Conservation (phyloP, 352 stramenopile species). For the Thalassiosira hispida region DNA sequence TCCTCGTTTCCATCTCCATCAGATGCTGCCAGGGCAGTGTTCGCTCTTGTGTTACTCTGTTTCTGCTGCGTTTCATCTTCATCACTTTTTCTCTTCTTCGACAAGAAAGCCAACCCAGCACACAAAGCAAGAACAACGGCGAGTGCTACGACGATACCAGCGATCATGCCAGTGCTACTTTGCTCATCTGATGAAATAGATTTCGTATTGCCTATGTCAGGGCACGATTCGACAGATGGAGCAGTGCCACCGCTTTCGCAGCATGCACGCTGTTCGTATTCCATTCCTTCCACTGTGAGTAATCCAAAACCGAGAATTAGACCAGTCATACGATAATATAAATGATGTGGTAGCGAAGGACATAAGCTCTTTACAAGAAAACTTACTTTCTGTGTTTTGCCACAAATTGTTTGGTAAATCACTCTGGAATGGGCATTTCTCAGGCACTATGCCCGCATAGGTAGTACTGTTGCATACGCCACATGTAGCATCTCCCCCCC, state of each 20-base stretch:
- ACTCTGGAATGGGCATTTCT: conserved; percentile 33
- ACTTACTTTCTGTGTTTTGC: conserved; percentile 47
- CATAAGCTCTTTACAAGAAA: neutral
- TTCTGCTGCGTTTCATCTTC: too few species aligned
- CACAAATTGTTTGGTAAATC: conserved; percentile 42
- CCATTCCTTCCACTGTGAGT: neutral
- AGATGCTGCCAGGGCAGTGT: too few species aligned
- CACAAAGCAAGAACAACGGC: too few species aligned
- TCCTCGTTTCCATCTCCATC: too few species aligned
- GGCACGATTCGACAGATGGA: neutral
- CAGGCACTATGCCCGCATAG: conserved; percentile 32
- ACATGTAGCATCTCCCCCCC: conserved; percentile 43
- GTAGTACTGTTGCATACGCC: conserved; percentile 29
- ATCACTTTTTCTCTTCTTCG: too few species aligned
- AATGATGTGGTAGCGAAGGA: too few species aligned
- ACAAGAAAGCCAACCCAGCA: too few species aligned
- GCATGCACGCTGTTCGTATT: neutral
- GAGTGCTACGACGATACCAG: neutral
- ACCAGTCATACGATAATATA: neutral
- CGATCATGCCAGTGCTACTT: neutral
- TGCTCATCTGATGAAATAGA: neutral
- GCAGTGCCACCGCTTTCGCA: neutral
- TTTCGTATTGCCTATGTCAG: too few species aligned
- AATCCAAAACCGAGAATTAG: neutral
- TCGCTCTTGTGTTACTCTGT: too few species aligned